phyloP scores from a whole-genome alignment of 352 stramenopile genomes.

The Pythium insidiosum region DNA sequence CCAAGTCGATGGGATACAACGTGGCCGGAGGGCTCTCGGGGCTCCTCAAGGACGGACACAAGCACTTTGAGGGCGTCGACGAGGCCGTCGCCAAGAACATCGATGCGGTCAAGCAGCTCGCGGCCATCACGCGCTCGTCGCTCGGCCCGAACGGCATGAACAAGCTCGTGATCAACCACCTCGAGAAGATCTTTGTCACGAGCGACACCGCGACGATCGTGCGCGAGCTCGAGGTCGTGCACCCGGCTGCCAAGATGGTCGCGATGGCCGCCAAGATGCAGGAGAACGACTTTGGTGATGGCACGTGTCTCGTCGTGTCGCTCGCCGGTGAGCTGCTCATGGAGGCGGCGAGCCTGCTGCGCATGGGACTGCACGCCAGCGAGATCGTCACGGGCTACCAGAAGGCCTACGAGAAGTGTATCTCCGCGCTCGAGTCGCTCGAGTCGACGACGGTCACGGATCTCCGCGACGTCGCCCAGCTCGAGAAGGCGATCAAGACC shows the following conservation, averaged over 20 bases:
- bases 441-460: constrained; percentile 64
- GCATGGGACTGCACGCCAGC: constrained; percentile 95
- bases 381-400: constrained; percentile 98
- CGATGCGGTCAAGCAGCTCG: constrained; percentile 97
- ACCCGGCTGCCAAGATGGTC: constrained; percentile 98
- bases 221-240: constrained; percentile 97
- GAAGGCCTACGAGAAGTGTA: constrained; percentile 90
- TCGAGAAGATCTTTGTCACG: constrained; percentile 99
- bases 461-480: constrained; percentile 76
- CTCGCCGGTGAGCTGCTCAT: constrained; percentile 97
- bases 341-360: constrained; percentile 94
- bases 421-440: constrained; percentile 90
- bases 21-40: constrained; percentile 92
- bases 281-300: constrained; percentile 95
- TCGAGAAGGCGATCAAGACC: constrained; percentile 90
- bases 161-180: constrained; percentile 99
- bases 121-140: constrained; percentile 95
- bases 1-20: constrained; percentile 95
- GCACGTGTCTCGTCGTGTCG: constrained; percentile 95
- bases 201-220: constrained; percentile 99
- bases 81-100: constrained; percentile 98
- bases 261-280: constrained; percentile 98
- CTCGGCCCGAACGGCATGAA: constrained; percentile 99
- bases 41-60: constrained; percentile 98
- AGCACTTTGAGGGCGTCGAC: constrained; percentile 93